Conservation (phyloP, 2,329 filamentous ascomycete species). For the Pseudopyricularia cyperi region DNA sequence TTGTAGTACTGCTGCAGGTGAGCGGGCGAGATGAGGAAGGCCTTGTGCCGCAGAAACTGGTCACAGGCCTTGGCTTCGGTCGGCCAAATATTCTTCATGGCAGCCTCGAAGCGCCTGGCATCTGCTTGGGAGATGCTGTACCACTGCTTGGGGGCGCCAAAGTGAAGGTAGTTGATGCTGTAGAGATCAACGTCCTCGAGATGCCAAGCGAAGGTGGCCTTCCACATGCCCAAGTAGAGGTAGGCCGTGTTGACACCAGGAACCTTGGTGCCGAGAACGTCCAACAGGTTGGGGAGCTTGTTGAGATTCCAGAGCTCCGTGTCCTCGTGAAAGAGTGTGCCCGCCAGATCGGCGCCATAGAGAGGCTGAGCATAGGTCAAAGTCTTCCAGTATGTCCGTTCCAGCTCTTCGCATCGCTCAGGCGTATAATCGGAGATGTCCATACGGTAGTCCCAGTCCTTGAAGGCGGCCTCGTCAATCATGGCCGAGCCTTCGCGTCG, state of each 20-base stretch:
- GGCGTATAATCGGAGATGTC: conserved; percentile 78
- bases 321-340: conserved; percentile 80
- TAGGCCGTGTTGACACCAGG: conserved; percentile 98
- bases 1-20: conserved; percentile 78
- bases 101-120: conserved; percentile 79
- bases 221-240: conserved; percentile 98
- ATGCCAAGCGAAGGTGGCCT: conserved; percentile 98
- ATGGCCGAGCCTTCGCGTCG: conserved; percentile 63
- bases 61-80: conserved; percentile 90
- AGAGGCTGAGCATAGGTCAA: conserved; percentile 88
- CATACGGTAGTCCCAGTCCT: conserved; percentile 81
- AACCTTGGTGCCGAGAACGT: conserved; percentile 88
- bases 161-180: conserved; percentile 99
- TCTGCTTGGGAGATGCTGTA: conserved; percentile 98
- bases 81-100: conserved; percentile 93
- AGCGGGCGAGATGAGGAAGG: conserved; percentile 87
- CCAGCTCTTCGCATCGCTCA: conserved; percentile 87
- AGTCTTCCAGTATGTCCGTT: conserved; percentile 94
- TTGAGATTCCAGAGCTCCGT: conserved; percentile 87
- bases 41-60: conserved; percentile 95
- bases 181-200: conserved; percentile 96
- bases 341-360: conserved; percentile 93
- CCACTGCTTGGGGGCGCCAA: conserved; percentile 97
- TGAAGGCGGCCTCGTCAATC: conserved; percentile 83
- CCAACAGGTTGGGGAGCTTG: conserved; percentile 82